Conservation (phyloP, 805 yeast genomes). For the Wickerhamiella brachini region DNA sequence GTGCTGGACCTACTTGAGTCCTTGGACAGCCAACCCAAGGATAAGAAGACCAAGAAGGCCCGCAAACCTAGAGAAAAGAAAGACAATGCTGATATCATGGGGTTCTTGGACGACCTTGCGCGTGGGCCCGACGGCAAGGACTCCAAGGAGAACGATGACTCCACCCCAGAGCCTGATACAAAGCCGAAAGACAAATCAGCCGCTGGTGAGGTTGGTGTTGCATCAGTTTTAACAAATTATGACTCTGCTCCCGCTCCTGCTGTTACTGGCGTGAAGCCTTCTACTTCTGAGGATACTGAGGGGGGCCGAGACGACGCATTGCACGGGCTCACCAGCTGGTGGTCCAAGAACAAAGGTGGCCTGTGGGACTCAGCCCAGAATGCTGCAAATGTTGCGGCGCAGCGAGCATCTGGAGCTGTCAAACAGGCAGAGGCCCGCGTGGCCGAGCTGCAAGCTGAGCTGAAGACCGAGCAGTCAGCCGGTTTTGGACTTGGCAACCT, state of each 20-base stretch:
- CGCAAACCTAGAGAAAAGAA: constrained; percentile 13
- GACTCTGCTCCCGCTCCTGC: too few relatives aligned
- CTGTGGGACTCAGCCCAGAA: constrained; percentile 29
- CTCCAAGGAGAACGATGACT: neutral
- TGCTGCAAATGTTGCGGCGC: constrained; percentile 13
- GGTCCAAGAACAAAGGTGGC: constrained; percentile 26
- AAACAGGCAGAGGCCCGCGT: constrained; percentile 30
- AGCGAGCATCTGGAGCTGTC: constrained; percentile 21
- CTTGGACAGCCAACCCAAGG: constrained; percentile 20
- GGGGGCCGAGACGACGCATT: too few relatives aligned
- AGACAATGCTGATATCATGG: constrained; percentile 29
- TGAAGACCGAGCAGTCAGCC: constrained; percentile 18
- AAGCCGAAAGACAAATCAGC: neutral
- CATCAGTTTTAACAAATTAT: too few relatives aligned
- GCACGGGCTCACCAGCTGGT: constrained; percentile 23
- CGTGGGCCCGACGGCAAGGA: constrained; percentile 1
- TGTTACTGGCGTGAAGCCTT: too few relatives aligned
- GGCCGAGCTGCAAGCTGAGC: constrained; percentile 25
- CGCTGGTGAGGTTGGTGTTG: neutral
- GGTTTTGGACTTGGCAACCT: constrained; percentile 16
- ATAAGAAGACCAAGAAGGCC: constrained; percentile 10
- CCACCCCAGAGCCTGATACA: constrained; percentile 3
- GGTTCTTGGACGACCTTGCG: constrained; percentile 28
- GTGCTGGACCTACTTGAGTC: constrained; percentile 30
- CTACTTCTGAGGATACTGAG: too few relatives aligned